These are phyloP conservation scores for Fusarium armeniacum DNA, from an alignment of 2,329 filamentous ascomycete species.

Conservation along the genomic window DNA sequence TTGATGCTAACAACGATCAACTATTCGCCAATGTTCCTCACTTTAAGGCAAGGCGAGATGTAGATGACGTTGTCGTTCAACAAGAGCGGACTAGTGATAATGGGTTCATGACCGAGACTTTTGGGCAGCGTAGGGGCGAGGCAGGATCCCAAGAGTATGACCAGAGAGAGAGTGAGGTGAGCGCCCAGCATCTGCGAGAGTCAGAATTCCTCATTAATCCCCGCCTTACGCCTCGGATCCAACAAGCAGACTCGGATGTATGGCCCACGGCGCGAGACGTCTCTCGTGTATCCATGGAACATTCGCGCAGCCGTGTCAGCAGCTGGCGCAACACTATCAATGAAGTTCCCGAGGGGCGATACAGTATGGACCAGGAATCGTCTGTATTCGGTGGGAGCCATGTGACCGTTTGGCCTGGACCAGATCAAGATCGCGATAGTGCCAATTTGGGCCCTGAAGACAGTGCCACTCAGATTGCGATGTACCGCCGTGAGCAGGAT, in stretches of 20 bases:
- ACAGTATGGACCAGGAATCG: not conserved
- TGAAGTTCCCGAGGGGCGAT: not conserved
- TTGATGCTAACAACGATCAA: slow-evolving; percentile 33
- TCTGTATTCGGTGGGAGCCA: slow-evolving; percentile 21
- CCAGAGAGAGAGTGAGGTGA: not conserved
- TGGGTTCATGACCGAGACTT: not conserved
- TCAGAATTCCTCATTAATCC: slow-evolving; percentile 9
- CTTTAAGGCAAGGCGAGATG: slow-evolving; percentile 1
- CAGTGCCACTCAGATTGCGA: slow-evolving; percentile 9
- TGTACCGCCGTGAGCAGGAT: not conserved
- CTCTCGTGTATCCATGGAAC: not conserved
- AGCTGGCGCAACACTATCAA: slow-evolving; percentile 13
- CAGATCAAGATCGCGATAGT: not conserved
- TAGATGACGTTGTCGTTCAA: slow-evolving; percentile 36
- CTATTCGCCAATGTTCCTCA: slow-evolving; percentile 40
- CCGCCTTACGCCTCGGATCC: not conserved
- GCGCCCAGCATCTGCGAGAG: not conserved
- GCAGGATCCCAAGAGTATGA: not conserved
- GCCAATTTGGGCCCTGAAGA: slow-evolving; percentile 13
- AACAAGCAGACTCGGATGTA: not conserved
- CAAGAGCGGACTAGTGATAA: not conserved
- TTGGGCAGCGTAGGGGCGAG: slow-evolving; percentile 1
- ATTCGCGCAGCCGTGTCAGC: slow-evolving; percentile 1
- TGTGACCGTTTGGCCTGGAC: slow-evolving; percentile 27
- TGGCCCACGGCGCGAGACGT: not conserved